Percentiles rank a stretch among this genome's conserved stretches.
Conservation (phyloP, 169 alveolate genomes). For the Babesia divergens region DNA sequence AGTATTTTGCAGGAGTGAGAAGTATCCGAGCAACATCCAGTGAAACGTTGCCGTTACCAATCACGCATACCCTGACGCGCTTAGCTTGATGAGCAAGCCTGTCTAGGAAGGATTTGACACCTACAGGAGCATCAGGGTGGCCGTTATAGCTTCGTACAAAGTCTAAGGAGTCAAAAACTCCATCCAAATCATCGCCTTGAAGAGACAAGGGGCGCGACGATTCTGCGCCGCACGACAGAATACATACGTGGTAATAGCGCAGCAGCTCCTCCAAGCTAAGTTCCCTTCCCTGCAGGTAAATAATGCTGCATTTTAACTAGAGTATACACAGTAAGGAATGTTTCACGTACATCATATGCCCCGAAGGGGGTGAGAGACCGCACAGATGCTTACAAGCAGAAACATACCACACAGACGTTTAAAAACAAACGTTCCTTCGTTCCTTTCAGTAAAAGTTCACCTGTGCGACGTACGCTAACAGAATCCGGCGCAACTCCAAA, state of each 20-base stretch:
- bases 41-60: slow-evolving; percentile 88
- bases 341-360: no score
- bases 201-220: slow-evolving; percentile 39
- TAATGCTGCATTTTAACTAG: neutral
- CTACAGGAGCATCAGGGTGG: slow-evolving; percentile 3
- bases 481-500: slow-evolving; percentile 88
- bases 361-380: no score
- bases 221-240: slow-evolving; percentile 80
- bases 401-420: slow-evolving; percentile 78
- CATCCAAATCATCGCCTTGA: slow-evolving; percentile 16
- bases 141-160: slow-evolving; percentile 34
- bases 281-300: slow-evolving; percentile 28
- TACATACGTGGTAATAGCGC: slow-evolving; percentile 52
- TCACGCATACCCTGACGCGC: slow-evolving; percentile 33
- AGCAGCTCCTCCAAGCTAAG: slow-evolving; percentile 64
- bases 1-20: neutral
- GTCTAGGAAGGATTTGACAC: neutral
- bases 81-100: neutral
- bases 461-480: slow-evolving; percentile 67
- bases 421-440: slow-evolving; percentile 54
- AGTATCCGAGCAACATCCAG: slow-evolving; percentile 81
- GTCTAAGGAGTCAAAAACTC: slow-evolving; percentile 47
- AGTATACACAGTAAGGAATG: no score
- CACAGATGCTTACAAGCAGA: no score
- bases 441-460: slow-evolving; percentile 61